phyloP scores from a whole-genome alignment of 345 rosid species.

The Lepidium africanum region DNA sequence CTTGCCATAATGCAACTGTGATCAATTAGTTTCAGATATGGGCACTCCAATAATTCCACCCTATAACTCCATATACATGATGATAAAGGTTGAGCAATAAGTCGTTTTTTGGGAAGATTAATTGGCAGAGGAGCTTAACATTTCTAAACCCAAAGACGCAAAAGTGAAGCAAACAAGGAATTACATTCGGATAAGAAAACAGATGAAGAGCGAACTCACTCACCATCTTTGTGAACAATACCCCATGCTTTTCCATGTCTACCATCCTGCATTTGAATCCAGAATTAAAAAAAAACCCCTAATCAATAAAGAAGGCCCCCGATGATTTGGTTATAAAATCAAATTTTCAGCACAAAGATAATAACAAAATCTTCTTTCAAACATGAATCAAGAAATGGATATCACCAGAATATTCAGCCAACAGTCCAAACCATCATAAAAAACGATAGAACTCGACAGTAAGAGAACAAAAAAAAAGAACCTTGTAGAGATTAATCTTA shows the following conservation, averaged over 20 bases:
- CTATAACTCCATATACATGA: not conserved
- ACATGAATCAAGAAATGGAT: not conserved
- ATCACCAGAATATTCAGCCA: not conserved
- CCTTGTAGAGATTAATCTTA: slow-evolving; percentile 94
- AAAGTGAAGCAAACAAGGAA: not conserved
- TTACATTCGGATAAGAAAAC: not conserved
- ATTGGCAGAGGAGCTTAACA: not conserved
- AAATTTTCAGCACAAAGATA: not conserved
- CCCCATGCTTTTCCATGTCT: slow-evolving; percentile 99
- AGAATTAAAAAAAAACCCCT: slow-evolving; percentile 16
- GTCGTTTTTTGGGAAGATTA: not conserved
- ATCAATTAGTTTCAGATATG: not conserved
- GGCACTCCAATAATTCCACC: not conserved
- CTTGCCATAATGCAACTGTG: not conserved
- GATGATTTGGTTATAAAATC: not conserved
- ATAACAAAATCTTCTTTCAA: not conserved
- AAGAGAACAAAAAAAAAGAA: not conserved
- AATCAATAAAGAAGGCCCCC: not conserved
- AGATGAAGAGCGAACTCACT: slow-evolving; percentile 23
- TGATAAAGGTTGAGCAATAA: not conserved
- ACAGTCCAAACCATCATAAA: not conserved
- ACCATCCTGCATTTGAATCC: slow-evolving; percentile 65
- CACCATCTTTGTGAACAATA: slow-evolving; percentile 75
- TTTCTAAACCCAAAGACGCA: not conserved
- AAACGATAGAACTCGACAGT: not conserved